A percentile compares a stretch with the other conserved stretches of the same genome.
Evolutionary conservation across 768 basidiomycete species (phyloP).

Genomic region (Boletellus sp.): DNA sequence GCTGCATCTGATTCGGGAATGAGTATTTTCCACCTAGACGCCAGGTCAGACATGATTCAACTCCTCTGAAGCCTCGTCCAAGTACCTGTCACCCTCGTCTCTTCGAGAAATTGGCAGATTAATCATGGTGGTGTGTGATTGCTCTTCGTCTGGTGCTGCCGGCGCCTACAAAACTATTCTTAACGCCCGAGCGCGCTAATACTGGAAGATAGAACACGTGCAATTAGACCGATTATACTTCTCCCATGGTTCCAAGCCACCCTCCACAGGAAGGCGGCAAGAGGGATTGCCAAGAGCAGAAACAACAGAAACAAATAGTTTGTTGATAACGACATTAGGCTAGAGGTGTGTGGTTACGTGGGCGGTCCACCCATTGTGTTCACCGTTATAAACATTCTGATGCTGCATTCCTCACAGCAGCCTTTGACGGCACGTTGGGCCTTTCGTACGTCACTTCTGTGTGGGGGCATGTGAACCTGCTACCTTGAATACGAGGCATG

Average conservation of each 20-base stretch:
- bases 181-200: constrained; percentile 7
- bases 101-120: not conserved
- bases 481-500: not conserved
- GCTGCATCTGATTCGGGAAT: constrained; percentile 9
- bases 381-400: constrained; percentile 12
- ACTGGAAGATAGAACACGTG: constrained; percentile 15
- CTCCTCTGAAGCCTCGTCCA: not conserved
- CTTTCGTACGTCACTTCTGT: not conserved
- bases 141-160: not conserved
- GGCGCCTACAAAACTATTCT: constrained; percentile 5
- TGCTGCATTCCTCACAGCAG: not conserved
- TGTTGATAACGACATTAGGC: constrained; percentile 6
- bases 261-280: not conserved
- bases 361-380: not conserved
- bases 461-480: no score
- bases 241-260: not conserved
- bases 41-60: constrained; percentile 4
- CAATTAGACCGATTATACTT: not conserved
- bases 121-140: constrained; percentile 8
- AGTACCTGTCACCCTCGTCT: constrained; percentile 16
- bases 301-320: constrained; percentile 17
- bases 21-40: constrained; percentile 16
- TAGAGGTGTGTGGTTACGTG: not conserved
- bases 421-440: not conserved
- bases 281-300: constrained; percentile 5